Evolutionary conservation across 306 rosid genomes (phyloP).

Genomic region (Ormosia semicastrata): DNA sequence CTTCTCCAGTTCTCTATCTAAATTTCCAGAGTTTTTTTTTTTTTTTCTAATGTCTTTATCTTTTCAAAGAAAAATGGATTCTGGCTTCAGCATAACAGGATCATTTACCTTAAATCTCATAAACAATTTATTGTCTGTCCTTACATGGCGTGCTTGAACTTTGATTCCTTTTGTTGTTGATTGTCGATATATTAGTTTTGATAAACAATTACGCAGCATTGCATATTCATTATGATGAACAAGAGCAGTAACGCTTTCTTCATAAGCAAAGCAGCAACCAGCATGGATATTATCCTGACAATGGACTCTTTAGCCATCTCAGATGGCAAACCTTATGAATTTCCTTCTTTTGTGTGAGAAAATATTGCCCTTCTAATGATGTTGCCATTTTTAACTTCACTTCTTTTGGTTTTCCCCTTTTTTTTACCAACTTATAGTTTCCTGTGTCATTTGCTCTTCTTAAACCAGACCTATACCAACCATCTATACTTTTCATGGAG

Average conservation of each 20-base stretch:
- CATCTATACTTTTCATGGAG: not conserved
- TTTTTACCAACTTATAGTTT: not conserved
- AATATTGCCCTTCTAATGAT: not conserved
- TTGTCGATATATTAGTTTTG: not conserved
- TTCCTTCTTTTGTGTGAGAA: not conserved
- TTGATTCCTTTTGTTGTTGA: not conserved
- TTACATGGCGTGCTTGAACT: conserved; percentile 14
- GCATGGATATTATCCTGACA: not conserved
- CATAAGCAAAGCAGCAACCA: not conserved
- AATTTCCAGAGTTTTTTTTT: not conserved
- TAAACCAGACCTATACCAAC: not conserved
- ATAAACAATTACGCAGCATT: not conserved
- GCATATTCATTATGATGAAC: not conserved
- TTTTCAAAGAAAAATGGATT: not conserved
- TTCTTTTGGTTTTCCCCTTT: not conserved
- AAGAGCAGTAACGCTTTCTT: not conserved
- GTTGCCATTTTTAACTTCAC: not conserved
- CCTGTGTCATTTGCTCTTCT: not conserved
- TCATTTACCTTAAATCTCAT: conserved; percentile 1
- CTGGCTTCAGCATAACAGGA: not conserved
- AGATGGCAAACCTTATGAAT: not conserved
- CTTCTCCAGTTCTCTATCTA: not conserved
- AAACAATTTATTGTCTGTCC: not conserved
- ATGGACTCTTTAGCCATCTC: not conserved
- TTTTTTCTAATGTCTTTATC: not conserved